Conservation (phyloP, 345 rosid genomes). For the Ceriops tagal region DNA sequence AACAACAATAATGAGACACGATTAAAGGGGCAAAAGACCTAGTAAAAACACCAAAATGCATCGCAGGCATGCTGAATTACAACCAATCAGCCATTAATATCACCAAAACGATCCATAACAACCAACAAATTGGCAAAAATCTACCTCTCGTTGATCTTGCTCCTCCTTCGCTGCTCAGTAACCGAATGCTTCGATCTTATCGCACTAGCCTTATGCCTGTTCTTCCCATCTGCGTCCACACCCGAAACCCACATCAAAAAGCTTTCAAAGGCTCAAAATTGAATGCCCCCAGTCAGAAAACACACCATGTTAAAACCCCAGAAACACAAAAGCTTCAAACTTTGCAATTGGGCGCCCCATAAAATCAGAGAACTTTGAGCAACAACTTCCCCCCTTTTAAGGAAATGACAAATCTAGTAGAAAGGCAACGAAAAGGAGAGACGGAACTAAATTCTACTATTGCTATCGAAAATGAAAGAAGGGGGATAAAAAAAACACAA, state of each 20-base stretch:
- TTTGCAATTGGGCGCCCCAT: not conserved
- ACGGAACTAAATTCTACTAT: conserved; percentile 34
- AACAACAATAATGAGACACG: too few species aligned
- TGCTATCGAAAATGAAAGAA: too few species aligned
- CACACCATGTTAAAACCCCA: not conserved
- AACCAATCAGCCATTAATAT: not conserved
- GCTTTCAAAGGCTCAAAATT: not conserved
- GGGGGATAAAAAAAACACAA: not conserved
- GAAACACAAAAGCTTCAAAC: not conserved
- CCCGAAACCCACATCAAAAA: conserved; percentile 7
- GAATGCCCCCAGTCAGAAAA: not conserved
- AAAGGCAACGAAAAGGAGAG: conserved; percentile 11
- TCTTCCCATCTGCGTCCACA: conserved; percentile 60
- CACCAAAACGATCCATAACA: not conserved
- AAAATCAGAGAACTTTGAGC: not conserved
- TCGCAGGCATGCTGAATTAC: too few species aligned
- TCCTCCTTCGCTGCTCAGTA: conserved; percentile 89
- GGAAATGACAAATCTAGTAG: not conserved
- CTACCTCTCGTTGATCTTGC: conserved; percentile 89
- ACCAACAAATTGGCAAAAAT: conserved; percentile 25
- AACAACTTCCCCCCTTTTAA: not conserved
- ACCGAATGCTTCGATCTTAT: conserved; percentile 93
- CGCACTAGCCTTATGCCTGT: conserved; percentile 63
- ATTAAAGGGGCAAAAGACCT: not conserved
- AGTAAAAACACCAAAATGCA: not conserved